Percentiles rank a stretch among this genome's conserved stretches.
Evolutionary conservation across 192 early-diverging fungal species (phyloP).

Genomic region (Mortierella alpina): DNA sequence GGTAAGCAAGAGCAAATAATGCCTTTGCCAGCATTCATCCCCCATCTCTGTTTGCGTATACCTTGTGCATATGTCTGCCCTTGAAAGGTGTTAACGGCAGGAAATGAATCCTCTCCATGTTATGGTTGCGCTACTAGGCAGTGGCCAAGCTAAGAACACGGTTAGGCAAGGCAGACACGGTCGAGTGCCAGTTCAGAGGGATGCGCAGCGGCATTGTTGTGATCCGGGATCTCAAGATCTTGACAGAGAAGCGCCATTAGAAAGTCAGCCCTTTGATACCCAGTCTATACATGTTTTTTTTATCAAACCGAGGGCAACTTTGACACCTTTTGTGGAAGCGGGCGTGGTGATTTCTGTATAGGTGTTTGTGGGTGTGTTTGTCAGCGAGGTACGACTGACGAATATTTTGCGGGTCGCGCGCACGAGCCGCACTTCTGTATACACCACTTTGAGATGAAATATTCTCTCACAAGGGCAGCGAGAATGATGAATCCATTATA

Average conservation of each 20-base stretch:
- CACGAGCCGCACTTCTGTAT: no score
- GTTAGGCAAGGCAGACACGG: conserved; percentile 18
- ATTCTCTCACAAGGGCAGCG: no score
- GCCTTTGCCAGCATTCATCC: background rate
- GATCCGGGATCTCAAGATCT: conserved; percentile 28
- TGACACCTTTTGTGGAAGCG: background rate
- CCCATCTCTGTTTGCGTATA: background rate
- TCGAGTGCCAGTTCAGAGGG: conserved; percentile 37
- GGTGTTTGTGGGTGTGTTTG: no score
- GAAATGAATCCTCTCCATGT: background rate
- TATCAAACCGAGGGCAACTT: background rate
- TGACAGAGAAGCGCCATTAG: conserved; percentile 22
- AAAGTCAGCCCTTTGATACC: background rate
- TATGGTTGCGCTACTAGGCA: conserved; percentile 4
- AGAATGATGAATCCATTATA: no score
- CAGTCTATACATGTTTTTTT: background rate
- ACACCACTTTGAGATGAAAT: no score
- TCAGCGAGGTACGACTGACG: no score
- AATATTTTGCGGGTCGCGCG: no score
- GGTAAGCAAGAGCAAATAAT: conserved; percentile 9
- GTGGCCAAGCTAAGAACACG: conserved; percentile 8
- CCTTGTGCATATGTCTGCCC: background rate
- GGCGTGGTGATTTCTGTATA: no score
- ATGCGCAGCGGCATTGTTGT: conserved; percentile 21
- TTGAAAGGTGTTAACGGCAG: background rate